Conservation (phyloP, 176 grass and related monocot genomes). For the Triticum aestivum region IWGSC_CS_RefSeq_v2.1 NC_057801.1:237560696-237561195, state of each 20-base stretch:
- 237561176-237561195: neutral
- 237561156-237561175: neutral
- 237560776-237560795: neutral
- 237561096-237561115: neutral
- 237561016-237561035: too few relatives aligned
- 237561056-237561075: too few relatives aligned
- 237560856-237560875: neutral
- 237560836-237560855: neutral
- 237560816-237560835: slow-evolving; percentile 2
- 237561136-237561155: slow-evolving; percentile 8
- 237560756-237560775: neutral
- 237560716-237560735: neutral
- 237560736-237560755: neutral
- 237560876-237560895: neutral
- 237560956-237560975: too few relatives aligned
- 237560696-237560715: neutral
- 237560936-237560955: too few relatives aligned
- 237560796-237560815: neutral
- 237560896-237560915: too few relatives aligned
- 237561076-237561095: neutral
- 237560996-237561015: too few relatives aligned
- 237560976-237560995: too few relatives aligned
- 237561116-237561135: neutral
- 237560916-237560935: too few relatives aligned
- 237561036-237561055: too few relatives aligned